These are phyloP conservation scores for Raddia distichophylla DNA, from an alignment of 176 grass and related monocot species.

Conservation along the genomic window DNA sequence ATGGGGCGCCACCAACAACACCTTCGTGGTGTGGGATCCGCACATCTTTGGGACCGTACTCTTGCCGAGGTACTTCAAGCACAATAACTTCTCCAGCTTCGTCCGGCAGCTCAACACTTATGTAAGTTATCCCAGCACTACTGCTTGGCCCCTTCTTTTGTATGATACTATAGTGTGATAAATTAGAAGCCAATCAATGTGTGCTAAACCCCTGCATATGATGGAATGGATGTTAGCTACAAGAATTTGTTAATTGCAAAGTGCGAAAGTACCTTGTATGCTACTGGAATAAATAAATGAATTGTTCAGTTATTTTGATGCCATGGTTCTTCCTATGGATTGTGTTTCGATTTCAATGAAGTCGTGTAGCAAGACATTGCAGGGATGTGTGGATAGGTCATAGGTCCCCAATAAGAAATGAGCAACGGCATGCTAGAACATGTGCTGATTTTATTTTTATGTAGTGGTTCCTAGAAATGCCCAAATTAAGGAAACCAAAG, in stretches of 20 bases:
- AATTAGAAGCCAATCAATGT: background rate
- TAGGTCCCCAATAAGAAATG: background rate
- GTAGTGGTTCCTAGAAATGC: background rate
- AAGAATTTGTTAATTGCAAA: background rate
- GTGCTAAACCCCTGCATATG: background rate
- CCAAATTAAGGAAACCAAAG: background rate
- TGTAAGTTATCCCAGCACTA: slow-evolving; percentile 52
- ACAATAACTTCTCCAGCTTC: slow-evolving; percentile 99
- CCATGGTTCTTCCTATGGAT: background rate
- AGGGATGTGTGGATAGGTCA: background rate
- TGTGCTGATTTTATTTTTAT: background rate
- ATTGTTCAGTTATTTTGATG: background rate
- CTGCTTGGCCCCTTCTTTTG: background rate
- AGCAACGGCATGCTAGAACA: background rate
- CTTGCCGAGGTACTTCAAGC: slow-evolving; percentile 92
- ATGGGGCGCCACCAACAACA: slow-evolving; percentile 68
- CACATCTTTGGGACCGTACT: slow-evolving; percentile 66
- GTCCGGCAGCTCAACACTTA: slow-evolving; percentile 98
- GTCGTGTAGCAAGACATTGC: background rate
- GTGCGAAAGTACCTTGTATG: background rate
- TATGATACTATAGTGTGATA: background rate
- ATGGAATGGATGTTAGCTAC: background rate
- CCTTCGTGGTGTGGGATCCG: slow-evolving; percentile 93
- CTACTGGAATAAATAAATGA: background rate
- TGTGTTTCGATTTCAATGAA: background rate